phyloP scores from a whole-genome alignment of 768 basidiomycete genomes.

The Terana coerulea region DNA sequence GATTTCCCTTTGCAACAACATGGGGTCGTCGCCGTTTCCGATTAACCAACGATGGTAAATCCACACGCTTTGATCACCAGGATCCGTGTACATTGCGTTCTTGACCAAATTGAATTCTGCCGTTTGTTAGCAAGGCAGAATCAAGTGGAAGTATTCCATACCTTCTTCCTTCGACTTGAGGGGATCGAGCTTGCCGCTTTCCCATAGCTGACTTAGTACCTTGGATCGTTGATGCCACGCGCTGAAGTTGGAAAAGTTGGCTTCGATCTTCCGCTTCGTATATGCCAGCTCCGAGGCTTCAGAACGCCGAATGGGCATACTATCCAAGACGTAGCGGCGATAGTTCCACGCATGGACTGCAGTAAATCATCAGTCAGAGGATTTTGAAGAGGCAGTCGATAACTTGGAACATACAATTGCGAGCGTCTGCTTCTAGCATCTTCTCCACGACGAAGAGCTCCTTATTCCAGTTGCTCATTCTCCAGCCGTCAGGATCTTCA shows the following conservation, averaged over 20 bases:
- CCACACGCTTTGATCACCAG: constrained; percentile 96
- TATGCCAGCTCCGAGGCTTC: constrained; percentile 73
- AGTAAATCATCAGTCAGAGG: neutral
- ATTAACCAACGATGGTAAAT: constrained; percentile 98
- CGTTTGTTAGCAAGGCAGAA: constrained; percentile 50
- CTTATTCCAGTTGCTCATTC: constrained; percentile 72
- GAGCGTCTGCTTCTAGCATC: constrained; percentile 86
- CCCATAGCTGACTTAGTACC: constrained; percentile 65
- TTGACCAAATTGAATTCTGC: constrained; percentile 89
- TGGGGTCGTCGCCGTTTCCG: constrained; percentile 59
- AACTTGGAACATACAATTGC: constrained; percentile 76
- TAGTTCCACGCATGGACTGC: constrained; percentile 96
- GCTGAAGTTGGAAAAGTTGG: constrained; percentile 96
- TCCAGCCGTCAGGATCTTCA: constrained; percentile 63
- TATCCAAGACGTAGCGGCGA: constrained; percentile 76
- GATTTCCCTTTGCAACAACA: constrained; percentile 71
- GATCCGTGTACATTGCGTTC: constrained; percentile 96
- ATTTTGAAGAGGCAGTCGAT: neutral
- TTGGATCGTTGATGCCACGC: constrained; percentile 99
- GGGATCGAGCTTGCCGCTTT: constrained; percentile 47
- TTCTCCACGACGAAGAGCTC: constrained; percentile 88
- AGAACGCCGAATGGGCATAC: constrained; percentile 56
- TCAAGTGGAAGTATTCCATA: constrained; percentile 28
- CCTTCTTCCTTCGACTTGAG: constrained; percentile 65
- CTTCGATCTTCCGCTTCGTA: constrained; percentile 86